Base-by-base conservation (phyloP, 805 yeast genomes). In the Barnettozyma vustinii region DNA sequence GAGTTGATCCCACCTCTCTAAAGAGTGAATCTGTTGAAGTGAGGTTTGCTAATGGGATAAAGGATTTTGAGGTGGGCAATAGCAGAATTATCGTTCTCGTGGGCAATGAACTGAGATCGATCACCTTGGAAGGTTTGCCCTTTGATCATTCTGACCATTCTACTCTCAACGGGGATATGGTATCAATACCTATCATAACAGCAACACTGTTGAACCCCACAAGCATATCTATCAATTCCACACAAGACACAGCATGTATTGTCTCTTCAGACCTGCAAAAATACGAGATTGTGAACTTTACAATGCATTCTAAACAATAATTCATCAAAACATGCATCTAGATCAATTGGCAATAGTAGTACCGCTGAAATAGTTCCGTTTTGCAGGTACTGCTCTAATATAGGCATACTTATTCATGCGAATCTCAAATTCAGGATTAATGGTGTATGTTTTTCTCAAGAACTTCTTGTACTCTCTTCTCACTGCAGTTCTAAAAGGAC, bases 211-310 rank as follows among this genome's bases (percentile, higher is more conserved):
- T 51, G 15, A 19, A 33, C 5, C 27, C 42, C 13, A 68, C 72
- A 9, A 54, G 61, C 42, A 42, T 73, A 26, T 56, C 71, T 0
- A 48, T 69, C 9, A 68, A 64, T 43, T 50, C 58, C 7, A 37
- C 49, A 2, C 56, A 63, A 40, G 51, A 59, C 1, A 57, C 64
- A 42, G 74, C 72, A 5, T 69, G 72, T 51, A 53, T 73, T 10
- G 53, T 74, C n/a, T 73, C 72, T 32, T 49, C 57, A 7, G 66
- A 71, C 44, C 63, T 62, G 20, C 48, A 45, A 21, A 37, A 23
- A 5, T 50, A 50, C 43, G 44, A 45, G 20, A 39, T 51, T 13
- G 23, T 36, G 15, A 4, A 36, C 4, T 19, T 39, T 40, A 23
- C 36, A 20, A 19, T 2, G 18, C 27, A 19, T 19, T 19, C 40